A percentile compares a stretch with the other conserved stretches of the same genome.
Conservation (phyloP, 306 rosid genomes). For the Macrotyloma uniflorum region DNA sequence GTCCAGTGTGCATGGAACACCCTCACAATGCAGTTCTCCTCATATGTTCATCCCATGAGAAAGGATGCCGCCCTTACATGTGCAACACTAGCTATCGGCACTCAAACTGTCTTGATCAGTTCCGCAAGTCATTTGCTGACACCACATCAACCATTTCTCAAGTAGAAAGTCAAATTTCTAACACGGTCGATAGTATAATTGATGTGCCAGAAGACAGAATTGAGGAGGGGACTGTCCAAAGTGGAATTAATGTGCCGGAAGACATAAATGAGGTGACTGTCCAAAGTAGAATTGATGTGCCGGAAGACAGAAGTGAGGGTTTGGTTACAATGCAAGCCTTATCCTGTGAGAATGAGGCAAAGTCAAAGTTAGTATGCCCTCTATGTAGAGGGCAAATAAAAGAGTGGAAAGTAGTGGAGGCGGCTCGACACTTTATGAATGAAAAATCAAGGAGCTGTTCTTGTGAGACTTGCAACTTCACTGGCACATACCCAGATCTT, state of each 20-base stretch:
- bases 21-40: conserved; percentile 98
- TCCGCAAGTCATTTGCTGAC: conserved; percentile 79
- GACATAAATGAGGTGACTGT: background rate
- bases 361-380: conserved; percentile 78
- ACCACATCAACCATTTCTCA: conserved; percentile 46
- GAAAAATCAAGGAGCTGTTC: conserved; percentile 89
- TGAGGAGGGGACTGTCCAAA: conserved; percentile 36
- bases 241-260: conserved; percentile 31
- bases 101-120: conserved; percentile 96
- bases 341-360: conserved; percentile 68
- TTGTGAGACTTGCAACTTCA: conserved; percentile 80
- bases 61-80: conserved; percentile 98
- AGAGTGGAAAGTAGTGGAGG: conserved; percentile 81
- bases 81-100: conserved; percentile 98
- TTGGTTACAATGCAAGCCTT: conserved; percentile 51
- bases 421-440: conserved; percentile 92
- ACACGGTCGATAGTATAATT: conserved; percentile 28
- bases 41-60: conserved; percentile 85
- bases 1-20: conserved; percentile 99
- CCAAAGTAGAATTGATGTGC: conserved; percentile 45
- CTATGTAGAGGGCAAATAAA: conserved; percentile 89
- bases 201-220: conserved; percentile 23
- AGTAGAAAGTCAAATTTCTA: conserved; percentile 52
- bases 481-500: conserved; percentile 82
- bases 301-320: conserved; percentile 57